A percentile compares a stretch with the other conserved stretches of the same genome.
Evolutionary conservation across 139 green algal species (phyloP).

Genomic region (Chlamydomonas eustigma): DNA sequence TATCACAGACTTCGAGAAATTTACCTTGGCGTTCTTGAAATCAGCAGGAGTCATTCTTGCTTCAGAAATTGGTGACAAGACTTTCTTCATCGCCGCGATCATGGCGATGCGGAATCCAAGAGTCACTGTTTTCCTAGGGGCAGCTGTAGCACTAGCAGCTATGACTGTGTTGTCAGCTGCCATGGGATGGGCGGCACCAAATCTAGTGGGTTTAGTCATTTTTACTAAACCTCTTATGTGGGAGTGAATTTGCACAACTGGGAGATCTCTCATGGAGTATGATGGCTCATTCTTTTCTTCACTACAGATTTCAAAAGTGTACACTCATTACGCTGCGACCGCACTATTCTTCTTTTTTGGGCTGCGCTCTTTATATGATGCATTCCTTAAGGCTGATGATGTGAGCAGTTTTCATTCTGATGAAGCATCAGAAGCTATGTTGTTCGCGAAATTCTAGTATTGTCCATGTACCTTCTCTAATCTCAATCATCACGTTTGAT

Average conservation of each 20-base stretch:
- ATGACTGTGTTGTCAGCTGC: constrained; percentile 90
- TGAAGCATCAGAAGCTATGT: too few relatives aligned
- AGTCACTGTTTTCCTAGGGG: constrained; percentile 72
- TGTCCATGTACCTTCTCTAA: too few relatives aligned
- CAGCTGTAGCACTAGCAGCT: constrained; percentile 70
- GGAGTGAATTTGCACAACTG: background rate
- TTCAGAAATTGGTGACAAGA: constrained; percentile 92
- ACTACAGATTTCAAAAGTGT: constrained; percentile 74
- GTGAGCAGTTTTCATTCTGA: too few relatives aligned
- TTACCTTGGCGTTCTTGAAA: background rate
- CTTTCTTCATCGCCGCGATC: constrained; percentile 94
- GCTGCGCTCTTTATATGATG: constrained; percentile 73
- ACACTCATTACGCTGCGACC: constrained; percentile 81
- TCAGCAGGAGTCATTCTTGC: constrained; percentile 52
- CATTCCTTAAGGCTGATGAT: constrained; percentile 29
- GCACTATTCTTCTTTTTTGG: constrained; percentile 91
- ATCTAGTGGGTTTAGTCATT: constrained; percentile 56
- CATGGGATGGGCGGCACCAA: constrained; percentile 82
- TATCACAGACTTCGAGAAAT: background rate
- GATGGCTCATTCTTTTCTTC: background rate
- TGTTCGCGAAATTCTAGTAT: too few relatives aligned
- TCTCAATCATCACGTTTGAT: too few relatives aligned
- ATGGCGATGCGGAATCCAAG: constrained; percentile 82
- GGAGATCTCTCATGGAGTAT: too few relatives aligned
- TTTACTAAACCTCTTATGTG: background rate